phyloP scores from a whole-genome alignment of 352 stramenopile species.

The Sclerospora graminicola region DNA sequence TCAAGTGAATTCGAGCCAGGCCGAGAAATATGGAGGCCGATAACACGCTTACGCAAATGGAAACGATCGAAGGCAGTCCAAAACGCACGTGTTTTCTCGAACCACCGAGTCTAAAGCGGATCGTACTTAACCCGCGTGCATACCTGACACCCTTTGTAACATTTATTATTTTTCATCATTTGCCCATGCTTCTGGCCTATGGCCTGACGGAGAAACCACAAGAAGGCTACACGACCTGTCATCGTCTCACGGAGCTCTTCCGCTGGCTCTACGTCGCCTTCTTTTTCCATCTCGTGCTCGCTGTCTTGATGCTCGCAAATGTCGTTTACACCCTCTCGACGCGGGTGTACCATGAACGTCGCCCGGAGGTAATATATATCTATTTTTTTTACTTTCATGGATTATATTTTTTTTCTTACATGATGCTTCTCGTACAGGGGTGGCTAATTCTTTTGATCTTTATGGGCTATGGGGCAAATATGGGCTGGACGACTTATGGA shows the following conservation, averaged over 20 bases:
- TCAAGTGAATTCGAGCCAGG: neutral
- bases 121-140: conserved; percentile 70
- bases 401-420: too few species aligned
- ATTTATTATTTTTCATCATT: conserved; percentile 47
- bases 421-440: conserved; percentile 11
- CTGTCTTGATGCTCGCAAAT: conserved; percentile 26
- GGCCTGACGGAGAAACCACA: conserved; percentile 24
- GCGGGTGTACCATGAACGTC: conserved; percentile 40
- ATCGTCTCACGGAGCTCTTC: conserved; percentile 40
- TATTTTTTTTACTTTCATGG: too few species aligned
- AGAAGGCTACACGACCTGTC: conserved; percentile 15
- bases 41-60: conserved; percentile 14
- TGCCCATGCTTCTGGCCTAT: conserved; percentile 57
- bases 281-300: conserved; percentile 32
- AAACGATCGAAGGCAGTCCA: conserved; percentile 14
- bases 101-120: conserved; percentile 38
- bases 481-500: conserved; percentile 51
- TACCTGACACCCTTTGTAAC: conserved; percentile 54
- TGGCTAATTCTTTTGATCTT: conserved; percentile 50
- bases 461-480: conserved; percentile 38
- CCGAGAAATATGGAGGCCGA: conserved; percentile 3
- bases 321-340: conserved; percentile 41
- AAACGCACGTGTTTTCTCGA: conserved; percentile 8
- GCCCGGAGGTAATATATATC: conserved; percentile 43
- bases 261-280: conserved; percentile 45